Percentiles rank a stretch among this genome's conserved stretches.
phyloP scores from a whole-genome alignment of 257 asterid genomes.

The Solanum chaucha region DNA sequence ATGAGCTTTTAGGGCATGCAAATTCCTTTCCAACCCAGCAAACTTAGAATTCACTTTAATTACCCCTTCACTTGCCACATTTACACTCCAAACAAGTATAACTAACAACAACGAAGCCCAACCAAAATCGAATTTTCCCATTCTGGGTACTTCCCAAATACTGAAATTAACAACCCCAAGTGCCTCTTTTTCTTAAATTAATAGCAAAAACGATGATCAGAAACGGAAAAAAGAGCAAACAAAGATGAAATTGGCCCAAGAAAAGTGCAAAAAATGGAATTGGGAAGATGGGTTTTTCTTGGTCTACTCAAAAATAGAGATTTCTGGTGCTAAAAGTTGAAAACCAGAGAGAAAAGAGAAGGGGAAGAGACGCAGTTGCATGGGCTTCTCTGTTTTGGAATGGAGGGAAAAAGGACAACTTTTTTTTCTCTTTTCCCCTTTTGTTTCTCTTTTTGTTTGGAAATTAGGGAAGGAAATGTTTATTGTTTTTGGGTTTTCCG shows the following conservation, averaged over 20 bases:
- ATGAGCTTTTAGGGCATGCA: constrained; percentile 76
- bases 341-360: not conserved
- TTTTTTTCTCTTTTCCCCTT: not conserved
- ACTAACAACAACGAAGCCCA: not conserved
- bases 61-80: constrained; percentile 18
- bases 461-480: not conserved
- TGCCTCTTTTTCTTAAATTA: not conserved
- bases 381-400: not conserved
- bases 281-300: not conserved
- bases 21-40: constrained; percentile 56
- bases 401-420: not conserved
- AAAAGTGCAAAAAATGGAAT: not conserved
- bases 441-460: not conserved
- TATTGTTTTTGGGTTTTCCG: not conserved
- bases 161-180: not conserved
- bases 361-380: not conserved
- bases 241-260: not conserved
- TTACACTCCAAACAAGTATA: not conserved
- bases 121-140: not conserved
- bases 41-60: constrained; percentile 72
- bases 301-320: not conserved
- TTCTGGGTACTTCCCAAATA: not conserved
- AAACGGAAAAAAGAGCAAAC: not conserved
- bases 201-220: not conserved
- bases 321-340: not conserved